phyloP scores from a whole-genome alignment of 805 yeast genomes.

The Debaryomyces prosopidis region DNA sequence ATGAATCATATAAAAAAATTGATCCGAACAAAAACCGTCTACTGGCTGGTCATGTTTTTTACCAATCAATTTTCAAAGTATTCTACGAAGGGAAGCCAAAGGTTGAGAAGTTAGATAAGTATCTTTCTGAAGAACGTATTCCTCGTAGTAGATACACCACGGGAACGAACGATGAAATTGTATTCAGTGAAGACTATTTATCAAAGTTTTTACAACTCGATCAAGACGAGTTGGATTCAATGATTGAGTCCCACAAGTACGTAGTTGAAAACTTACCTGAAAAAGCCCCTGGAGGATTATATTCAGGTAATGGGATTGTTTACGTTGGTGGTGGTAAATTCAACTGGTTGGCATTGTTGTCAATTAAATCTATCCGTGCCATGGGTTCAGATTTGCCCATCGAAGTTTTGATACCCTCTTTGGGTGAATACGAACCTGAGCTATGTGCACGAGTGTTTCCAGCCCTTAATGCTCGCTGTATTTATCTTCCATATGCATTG shows the following conservation, averaged over 20 bases:
- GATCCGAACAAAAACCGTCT: conserved; percentile 14
- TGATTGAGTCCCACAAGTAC: conserved; percentile 48
- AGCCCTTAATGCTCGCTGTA: conserved; percentile 38
- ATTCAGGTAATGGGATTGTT: conserved; percentile 56
- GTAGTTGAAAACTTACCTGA: conserved; percentile 49
- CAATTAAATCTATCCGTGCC: conserved; percentile 64
- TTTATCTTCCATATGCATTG: conserved; percentile 34
- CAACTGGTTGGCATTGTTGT: conserved; percentile 67
- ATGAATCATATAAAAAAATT: conserved; percentile 2
- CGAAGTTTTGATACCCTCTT: conserved; percentile 76
- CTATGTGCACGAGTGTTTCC: conserved; percentile 45
- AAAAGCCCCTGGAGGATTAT: conserved; percentile 33
- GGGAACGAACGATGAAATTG: conserved; percentile 24
- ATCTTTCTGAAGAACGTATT: conserved; percentile 47
- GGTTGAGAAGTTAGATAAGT: conserved; percentile 41
- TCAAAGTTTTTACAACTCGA: conserved; percentile 48
- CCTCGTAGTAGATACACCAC: conserved; percentile 54
- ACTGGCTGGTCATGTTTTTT: conserved; percentile 42
- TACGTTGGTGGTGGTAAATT: conserved; percentile 81
- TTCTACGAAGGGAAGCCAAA: conserved; percentile 47
- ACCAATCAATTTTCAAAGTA: conserved; percentile 41
- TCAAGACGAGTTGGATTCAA: conserved; percentile 39
- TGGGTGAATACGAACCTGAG: conserved; percentile 69
- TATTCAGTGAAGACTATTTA: conserved; percentile 56
- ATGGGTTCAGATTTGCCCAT: conserved; percentile 72